Evolutionary conservation across 257 asterid species (phyloP), one percentile per base, ranked within the genome.

Genomic region (Solanum arcanum): DNA sequence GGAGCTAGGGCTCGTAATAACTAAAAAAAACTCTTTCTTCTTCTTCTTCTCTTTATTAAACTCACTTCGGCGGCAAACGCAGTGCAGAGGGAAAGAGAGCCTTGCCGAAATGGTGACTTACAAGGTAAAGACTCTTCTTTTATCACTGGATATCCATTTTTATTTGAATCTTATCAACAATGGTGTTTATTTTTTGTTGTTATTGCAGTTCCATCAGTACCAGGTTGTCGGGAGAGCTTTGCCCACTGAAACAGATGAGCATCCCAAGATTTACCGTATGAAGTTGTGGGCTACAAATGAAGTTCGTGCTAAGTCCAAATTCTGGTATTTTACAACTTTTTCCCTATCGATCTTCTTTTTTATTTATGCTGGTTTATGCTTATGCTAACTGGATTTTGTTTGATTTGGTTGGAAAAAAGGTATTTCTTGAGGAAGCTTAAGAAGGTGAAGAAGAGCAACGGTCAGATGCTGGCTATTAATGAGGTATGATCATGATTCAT

Each of bases 191-290:
- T 87, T 13, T 66, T 31, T 41, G n/a, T 56, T 56, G 64, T 7
- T 56, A 56, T 56, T 83, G 93, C 91, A 95, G 98, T 93, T 93
- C 81, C 98, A 94, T 91, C 98, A 95, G 91, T 95, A 93, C 94
- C 98, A 95, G 93, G 98, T 94, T 89, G 98, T 94, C 68, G 98
- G 98, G 42, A 92, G 98, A 86, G 97, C 94, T 88, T 90, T 95
- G 76, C 98, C 98, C 72, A 92, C 98, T 52, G 98, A 94, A 91
- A 90, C 91, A 15, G 98, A 95, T 80, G 94, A 91, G 89, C 98
- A 93, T 85, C 98, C 98, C 9, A 95, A 95, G 92, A 95, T 95
- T 94, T 95, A 94, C 90, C 92, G 98, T 33, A 95, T 95, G 98
- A 95, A 95, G 94, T 98, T 95, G 98, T 78, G 84, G 84, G 84